Evolutionary conservation across 2,329 filamentous ascomycete species (phyloP).

Genomic region (Alternaria angustiovoidea): DNA sequence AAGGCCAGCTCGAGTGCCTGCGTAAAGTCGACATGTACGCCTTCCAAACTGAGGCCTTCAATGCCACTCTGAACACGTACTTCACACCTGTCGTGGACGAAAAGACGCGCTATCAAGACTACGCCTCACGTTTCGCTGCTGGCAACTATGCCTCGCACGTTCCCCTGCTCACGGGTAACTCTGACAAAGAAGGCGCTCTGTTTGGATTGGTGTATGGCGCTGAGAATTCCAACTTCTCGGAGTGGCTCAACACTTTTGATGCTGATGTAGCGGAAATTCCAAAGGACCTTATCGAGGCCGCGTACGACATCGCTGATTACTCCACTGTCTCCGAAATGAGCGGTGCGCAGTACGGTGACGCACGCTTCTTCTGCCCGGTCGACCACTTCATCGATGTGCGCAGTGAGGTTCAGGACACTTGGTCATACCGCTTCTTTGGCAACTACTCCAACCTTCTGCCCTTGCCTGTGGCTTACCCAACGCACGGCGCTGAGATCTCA

Average conservation of each 20-base stretch:
- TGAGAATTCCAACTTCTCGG: slow-evolving; percentile 34
- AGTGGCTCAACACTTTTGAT: slow-evolving; percentile 57
- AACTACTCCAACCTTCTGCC: slow-evolving; percentile 45
- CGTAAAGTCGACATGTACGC: slow-evolving; percentile 33
- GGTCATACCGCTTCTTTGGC: slow-evolving; percentile 57
- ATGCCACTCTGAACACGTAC: slow-evolving; percentile 35
- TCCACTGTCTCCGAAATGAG: slow-evolving; percentile 52
- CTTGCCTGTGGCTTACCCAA: slow-evolving; percentile 46
- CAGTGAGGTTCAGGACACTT: slow-evolving; percentile 50
- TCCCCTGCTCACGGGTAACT: slow-evolving; percentile 38
- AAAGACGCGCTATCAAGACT: slow-evolving; percentile 33
- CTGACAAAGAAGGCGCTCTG: slow-evolving; percentile 36
- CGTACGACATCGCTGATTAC: slow-evolving; percentile 51
- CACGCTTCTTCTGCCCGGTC: slow-evolving; percentile 55
- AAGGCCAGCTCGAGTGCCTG: slow-evolving; percentile 31
- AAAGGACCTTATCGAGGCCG: slow-evolving; percentile 40
- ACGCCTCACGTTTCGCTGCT: slow-evolving; percentile 30
- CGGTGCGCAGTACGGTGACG: slow-evolving; percentile 56
- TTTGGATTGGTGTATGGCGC: slow-evolving; percentile 34
- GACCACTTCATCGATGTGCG: slow-evolving; percentile 52
- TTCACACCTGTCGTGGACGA: slow-evolving; percentile 35
- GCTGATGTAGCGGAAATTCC: slow-evolving; percentile 53
- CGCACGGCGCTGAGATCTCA: slow-evolving; percentile 55
- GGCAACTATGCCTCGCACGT: slow-evolving; percentile 39
- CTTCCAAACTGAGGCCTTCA: slow-evolving; percentile 36